Percentiles rank a stretch among this genome's conserved stretches.
Conservation (phyloP, 108 stramenopile genomes). For the Stephanodiscus minutulus region DNA sequence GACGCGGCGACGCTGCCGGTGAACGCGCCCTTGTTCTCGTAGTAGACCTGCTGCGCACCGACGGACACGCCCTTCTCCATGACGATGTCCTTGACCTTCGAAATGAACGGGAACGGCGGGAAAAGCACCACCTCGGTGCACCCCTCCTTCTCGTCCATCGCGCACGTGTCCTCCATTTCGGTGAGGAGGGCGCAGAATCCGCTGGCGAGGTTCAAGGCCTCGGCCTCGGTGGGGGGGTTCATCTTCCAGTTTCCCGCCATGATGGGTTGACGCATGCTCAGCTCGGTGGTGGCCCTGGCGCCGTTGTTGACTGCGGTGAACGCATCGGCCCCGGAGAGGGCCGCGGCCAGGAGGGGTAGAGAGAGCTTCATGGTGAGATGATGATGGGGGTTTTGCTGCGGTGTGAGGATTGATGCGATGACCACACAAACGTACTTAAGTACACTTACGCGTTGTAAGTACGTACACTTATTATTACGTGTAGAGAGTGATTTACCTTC, state of each 20-base stretch:
- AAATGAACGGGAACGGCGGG: constrained; percentile 79
- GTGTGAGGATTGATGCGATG: too few relatives aligned
- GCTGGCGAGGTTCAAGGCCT: constrained; percentile 62
- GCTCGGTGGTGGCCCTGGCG: too few relatives aligned
- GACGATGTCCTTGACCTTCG: constrained; percentile 51
- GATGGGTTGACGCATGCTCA: too few relatives aligned
- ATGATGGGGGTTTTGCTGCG: too few relatives aligned
- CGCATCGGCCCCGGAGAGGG: too few relatives aligned
- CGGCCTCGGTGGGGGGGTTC: constrained; percentile 70
- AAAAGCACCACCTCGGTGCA: constrained; percentile 75
- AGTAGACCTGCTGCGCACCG: constrained; percentile 80
- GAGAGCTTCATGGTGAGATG: too few relatives aligned
- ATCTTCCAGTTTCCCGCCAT: constrained; percentile 19
- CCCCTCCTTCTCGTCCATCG: constrained; percentile 37
- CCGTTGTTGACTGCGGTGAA: too few relatives aligned
- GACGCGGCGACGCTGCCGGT: constrained; percentile 80
- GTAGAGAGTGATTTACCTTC: too few relatives aligned
- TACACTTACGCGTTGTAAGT: too few relatives aligned
- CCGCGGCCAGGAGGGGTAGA: too few relatives aligned
- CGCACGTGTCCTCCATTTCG: constrained; percentile 46
- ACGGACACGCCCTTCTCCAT: constrained; percentile 69
- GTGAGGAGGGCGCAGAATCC: constrained; percentile 48
- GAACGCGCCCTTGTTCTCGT: constrained; percentile 70
- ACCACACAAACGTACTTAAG: too few relatives aligned
- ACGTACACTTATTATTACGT: too few relatives aligned